Conservation (phyloP, 257 asterid genomes). For the Scutellaria barbata region DNA sequence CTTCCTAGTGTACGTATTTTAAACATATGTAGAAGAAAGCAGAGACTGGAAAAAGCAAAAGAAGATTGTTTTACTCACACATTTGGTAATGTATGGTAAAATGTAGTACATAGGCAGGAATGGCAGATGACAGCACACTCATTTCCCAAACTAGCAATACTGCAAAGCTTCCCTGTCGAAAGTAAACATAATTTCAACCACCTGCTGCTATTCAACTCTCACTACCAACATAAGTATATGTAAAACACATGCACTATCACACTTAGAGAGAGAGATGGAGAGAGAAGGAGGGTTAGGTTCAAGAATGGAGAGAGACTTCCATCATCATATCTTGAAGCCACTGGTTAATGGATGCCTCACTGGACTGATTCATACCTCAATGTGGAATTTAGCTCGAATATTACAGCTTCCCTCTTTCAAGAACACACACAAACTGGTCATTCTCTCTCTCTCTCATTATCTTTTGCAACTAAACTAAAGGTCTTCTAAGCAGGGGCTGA, state of each 20-base stretch:
- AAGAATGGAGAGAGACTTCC: background rate
- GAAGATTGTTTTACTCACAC: too few relatives aligned
- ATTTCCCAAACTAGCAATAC: conserved; percentile 7
- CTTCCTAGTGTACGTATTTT: too few relatives aligned
- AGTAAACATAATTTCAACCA: background rate
- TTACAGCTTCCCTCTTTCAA: background rate
- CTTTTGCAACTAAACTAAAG: background rate
- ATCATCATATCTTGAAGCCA: background rate
- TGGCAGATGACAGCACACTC: background rate
- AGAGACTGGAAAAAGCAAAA: too few relatives aligned
- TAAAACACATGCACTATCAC: background rate
- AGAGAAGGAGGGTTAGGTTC: background rate
- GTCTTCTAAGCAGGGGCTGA: background rate
- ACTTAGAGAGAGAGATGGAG: background rate
- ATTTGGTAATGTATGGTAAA: background rate
- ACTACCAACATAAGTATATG: too few relatives aligned
- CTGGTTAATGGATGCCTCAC: conserved; percentile 15
- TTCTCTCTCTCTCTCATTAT: background rate
- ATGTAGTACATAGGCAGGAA: too few relatives aligned
- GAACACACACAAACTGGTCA: background rate
- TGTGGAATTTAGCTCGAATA: too few relatives aligned
- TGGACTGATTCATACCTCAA: conserved; percentile 16
- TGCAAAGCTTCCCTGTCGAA: background rate
- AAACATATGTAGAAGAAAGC: too few relatives aligned
- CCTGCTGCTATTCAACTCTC: background rate